phyloP scores from a whole-genome alignment of 176 grass and related monocot genomes.

The Eragrostis curvula region DNA sequence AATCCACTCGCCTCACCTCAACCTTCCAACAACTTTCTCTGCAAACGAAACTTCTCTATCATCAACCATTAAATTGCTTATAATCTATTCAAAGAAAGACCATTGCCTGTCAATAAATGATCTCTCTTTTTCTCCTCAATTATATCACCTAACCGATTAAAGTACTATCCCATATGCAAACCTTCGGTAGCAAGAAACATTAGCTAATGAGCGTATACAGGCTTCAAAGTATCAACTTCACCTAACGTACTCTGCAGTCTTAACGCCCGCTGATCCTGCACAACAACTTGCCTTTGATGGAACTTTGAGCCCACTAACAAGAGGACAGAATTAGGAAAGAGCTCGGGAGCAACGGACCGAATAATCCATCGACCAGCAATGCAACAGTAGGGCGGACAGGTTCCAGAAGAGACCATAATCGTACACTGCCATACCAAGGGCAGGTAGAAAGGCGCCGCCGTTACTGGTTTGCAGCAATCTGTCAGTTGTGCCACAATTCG shows the following conservation, averaged over 20 bases:
- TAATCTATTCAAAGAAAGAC: constrained; percentile 48
- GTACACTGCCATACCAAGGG: neutral
- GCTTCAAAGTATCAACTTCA: constrained; percentile 39
- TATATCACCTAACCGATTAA: constrained; percentile 46
- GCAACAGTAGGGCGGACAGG: neutral
- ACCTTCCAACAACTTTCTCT: constrained; percentile 43
- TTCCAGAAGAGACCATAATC: neutral
- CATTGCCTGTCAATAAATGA: constrained; percentile 24
- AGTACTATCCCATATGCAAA: constrained; percentile 45
- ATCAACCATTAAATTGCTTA: constrained; percentile 39
- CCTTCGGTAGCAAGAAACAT: constrained; percentile 55
- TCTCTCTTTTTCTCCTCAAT: constrained; percentile 25
- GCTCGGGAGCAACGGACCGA: neutral
- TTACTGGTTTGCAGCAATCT: neutral
- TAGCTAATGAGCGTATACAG: constrained; percentile 30
- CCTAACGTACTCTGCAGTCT: constrained; percentile 27
- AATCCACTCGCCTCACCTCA: constrained; percentile 10
- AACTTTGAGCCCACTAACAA: constrained; percentile 30
- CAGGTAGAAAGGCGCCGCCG: neutral
- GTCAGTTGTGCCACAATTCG: neutral
- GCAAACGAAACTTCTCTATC: constrained; percentile 32
- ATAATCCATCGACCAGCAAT: neutral
- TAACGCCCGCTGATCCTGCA: constrained; percentile 23
- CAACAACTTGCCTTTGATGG: constrained; percentile 47
- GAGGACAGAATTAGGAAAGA: constrained; percentile 2